Base-by-base conservation (phyloP, 2,329 filamentous ascomycete species). In the Sporothrix inflata region DNA sequence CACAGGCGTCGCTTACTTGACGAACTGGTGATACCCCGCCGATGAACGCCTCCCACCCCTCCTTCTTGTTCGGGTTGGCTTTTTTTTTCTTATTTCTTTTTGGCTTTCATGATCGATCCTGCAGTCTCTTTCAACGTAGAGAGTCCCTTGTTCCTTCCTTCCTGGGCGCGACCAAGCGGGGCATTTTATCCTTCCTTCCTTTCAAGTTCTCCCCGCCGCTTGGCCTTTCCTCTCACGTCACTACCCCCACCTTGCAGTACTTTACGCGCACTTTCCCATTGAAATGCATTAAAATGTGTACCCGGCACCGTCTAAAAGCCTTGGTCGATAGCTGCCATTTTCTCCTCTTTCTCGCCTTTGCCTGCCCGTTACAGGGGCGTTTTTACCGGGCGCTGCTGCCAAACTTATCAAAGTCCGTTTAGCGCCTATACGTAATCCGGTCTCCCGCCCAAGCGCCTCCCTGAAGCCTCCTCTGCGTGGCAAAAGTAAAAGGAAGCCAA, bases 51-150 rank as follows among this genome's bases (percentile, higher is more conserved):
- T 40, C 14, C 40, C 12, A 4, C 40, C 61, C n/a, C 61, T 60
- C 53, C 61, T 61, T 61, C 34, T 40, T 19, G 27, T 40, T 40
- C 34, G 8, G 57, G 38, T 21, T 21, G 57, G 34, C 24, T 49
- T 6, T 24, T 66, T 66, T 11, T 14, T 14, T n/a, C n/a, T 21
- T 63, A 27, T 45, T 45, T 65, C 21, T 27, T 14, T 65, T 9
- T 19, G 38, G 34, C 60, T 19, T 65, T n/a, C 63, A 49, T 66
- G 24, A 66, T 66, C 63, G 63, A 49, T 66, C 63, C 63, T 49
- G 63, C 63, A 34, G 14, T 66, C 24, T 34, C 24, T 11, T n/a
- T 49, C 24, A 14, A 34, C 12, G 30, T 14, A 8, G 11, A 30
- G 19, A 19, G 19, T 49, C 63, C 19, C 45, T 49, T 47, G 63